Evolutionary conservation across 306 rosid genomes (phyloP).

Genomic region (Biancaea sappan): DNA sequence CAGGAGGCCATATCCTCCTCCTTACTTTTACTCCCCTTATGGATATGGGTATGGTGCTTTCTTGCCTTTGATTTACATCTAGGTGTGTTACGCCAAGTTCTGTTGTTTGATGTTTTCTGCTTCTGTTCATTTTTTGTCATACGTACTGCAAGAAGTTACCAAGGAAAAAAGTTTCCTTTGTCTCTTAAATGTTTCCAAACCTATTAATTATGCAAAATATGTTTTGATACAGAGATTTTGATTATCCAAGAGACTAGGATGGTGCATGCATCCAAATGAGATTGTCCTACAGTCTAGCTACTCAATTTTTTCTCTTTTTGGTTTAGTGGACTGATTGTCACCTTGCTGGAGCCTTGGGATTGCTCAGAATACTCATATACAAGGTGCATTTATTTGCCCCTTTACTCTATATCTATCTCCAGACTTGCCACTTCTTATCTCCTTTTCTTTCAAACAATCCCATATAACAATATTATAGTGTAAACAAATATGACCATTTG

Average conservation of each 20-base stretch:
- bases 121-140: conserved; percentile 15
- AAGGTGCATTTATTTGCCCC: conserved; percentile 49
- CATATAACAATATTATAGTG: not conserved
- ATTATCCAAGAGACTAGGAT: conserved; percentile 77
- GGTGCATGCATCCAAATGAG: conserved; percentile 97
- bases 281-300: conserved; percentile 91
- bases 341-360: conserved; percentile 92
- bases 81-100: not conserved
- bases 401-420: conserved; percentile 1
- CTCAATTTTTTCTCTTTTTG: conserved; percentile 80
- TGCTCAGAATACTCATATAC: conserved; percentile 82
- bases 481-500: conserved; percentile 14
- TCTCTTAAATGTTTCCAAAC: too few relatives aligned
- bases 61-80: not conserved
- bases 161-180: too few relatives aligned
- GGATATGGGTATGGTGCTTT: conserved; percentile 78
- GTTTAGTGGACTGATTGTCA: conserved; percentile 93
- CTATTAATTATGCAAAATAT: conserved; percentile 3
- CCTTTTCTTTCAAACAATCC: not conserved
- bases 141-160: conserved; percentile 64
- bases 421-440: not conserved
- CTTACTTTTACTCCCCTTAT: conserved; percentile 76
- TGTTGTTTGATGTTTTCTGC: conserved; percentile 19
- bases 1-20: conserved; percentile 85
- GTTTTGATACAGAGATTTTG: conserved; percentile 67